Evolutionary conservation across 371 early-diverging fungal genomes (phyloP).

Genomic region (Fennellomyces sp.): DNA sequence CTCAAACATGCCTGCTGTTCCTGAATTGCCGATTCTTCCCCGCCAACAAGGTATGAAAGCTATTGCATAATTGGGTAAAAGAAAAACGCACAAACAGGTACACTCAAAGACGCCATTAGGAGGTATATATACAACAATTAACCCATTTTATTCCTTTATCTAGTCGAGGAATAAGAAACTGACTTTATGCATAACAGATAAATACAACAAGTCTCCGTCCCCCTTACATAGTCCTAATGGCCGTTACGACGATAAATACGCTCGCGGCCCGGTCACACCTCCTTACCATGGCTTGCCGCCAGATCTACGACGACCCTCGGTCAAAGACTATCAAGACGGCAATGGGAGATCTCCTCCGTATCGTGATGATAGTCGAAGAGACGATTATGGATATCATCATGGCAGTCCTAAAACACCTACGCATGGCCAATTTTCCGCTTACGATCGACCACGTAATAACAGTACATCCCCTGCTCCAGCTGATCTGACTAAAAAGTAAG

Average conservation of each 20-base stretch:
- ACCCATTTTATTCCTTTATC: no score
- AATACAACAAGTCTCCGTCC: constrained; percentile 13
- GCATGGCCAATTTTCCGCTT: constrained; percentile 4
- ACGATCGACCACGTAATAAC: constrained; percentile 32
- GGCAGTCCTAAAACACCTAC: constrained; percentile 19
- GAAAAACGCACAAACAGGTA: background rate
- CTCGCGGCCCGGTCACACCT: constrained; percentile 29
- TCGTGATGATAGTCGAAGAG: constrained; percentile 12
- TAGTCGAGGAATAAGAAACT: no score
- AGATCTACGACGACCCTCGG: constrained; percentile 21
- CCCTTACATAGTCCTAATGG: constrained; percentile 34
- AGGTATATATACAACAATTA: background rate
- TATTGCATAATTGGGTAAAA: background rate
- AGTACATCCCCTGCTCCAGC: constrained; percentile 41
- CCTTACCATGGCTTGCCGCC: constrained; percentile 31
- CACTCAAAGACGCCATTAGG: background rate
- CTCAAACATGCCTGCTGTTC: constrained; percentile 59
- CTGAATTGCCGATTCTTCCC: constrained; percentile 49
- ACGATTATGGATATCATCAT: constrained; percentile 3
- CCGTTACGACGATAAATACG: constrained; percentile 3
- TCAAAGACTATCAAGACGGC: constrained; percentile 3
- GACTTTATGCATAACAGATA: no score
- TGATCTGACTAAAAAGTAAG: background rate
- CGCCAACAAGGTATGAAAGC: constrained; percentile 25
- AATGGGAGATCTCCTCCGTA: background rate